These are phyloP conservation scores for Eimeria praecox DNA, from an alignment of 169 alveolate species.

Conservation along the genomic window DNA sequence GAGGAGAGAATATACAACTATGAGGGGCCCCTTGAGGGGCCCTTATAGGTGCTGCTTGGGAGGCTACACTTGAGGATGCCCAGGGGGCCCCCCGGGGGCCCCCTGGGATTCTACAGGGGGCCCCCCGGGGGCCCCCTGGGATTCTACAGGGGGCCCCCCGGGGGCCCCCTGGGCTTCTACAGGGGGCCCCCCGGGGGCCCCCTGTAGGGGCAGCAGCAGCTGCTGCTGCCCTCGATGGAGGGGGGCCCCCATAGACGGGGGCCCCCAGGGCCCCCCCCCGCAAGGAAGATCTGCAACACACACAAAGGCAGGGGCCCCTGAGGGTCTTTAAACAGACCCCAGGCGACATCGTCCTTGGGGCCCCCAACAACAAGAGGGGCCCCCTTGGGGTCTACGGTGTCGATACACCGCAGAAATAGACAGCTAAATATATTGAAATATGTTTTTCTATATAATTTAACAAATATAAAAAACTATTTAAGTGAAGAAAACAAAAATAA, in stretches of 20 bases:
- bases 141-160: not conserved
- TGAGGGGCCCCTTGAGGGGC: not conserved
- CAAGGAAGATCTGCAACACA: not conserved
- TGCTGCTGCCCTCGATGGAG: not conserved
- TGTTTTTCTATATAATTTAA: not conserved
- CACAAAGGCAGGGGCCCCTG: not conserved
- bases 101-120: constrained; percentile 1
- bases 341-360: not conserved
- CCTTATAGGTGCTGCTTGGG: not conserved
- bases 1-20: not conserved
- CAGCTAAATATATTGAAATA: not conserved
- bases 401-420: not conserved
- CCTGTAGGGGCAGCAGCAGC: not conserved
- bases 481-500: too few species aligned
- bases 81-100: not conserved
- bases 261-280: not conserved
- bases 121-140: not conserved
- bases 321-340: not conserved
- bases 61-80: not conserved
- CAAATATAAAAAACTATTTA: not conserved
- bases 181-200: not conserved
- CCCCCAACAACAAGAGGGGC: not conserved
- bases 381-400: not conserved
- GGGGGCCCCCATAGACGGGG: constrained; percentile 9
- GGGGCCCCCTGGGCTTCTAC: not conserved